Evolutionary conservation across 805 yeast genomes (phyloP).

Genomic region (Candida ficus): DNA sequence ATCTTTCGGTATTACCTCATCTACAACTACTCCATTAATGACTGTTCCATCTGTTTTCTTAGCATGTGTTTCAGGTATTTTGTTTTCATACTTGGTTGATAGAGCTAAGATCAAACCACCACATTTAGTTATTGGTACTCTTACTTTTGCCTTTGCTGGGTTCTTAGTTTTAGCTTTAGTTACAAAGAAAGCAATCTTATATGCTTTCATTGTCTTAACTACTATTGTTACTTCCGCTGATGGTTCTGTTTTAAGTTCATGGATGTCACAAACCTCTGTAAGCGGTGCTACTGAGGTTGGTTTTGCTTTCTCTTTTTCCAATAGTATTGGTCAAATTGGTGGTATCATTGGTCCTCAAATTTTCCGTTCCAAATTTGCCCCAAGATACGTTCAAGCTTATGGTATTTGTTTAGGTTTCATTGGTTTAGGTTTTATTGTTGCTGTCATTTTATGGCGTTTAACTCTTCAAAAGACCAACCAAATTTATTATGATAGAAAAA

Average conservation of each 20-base stretch:
- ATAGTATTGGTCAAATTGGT: constrained; percentile 9
- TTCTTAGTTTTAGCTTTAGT: constrained; percentile 8
- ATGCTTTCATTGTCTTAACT: constrained; percentile 10
- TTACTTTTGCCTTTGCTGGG: neutral
- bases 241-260: constrained; percentile 9
- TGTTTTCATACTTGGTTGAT: constrained; percentile 15
- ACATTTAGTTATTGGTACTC: neutral
- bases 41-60: constrained; percentile 16
- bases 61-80: constrained; percentile 11
- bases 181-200: constrained; percentile 4
- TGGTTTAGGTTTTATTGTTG: neutral
- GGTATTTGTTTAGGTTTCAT: constrained; percentile 11
- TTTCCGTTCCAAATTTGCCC: constrained; percentile 7
- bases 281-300: constrained; percentile 10
- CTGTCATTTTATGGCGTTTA: neutral
- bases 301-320: constrained; percentile 8
- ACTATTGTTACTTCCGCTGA: constrained; percentile 10
- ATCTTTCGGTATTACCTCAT: no score
- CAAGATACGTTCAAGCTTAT: constrained; percentile 10
- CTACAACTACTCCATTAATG: constrained; percentile 8
- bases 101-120: constrained; percentile 6
- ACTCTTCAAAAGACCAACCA: neutral
- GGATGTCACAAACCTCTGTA: constrained; percentile 7
- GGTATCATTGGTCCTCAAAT: constrained; percentile 16
- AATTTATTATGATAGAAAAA: constrained; percentile 1